Base-by-base conservation (phyloP, 208 protist genomes). In the Kentomonas sorsogonicus region DNA sequence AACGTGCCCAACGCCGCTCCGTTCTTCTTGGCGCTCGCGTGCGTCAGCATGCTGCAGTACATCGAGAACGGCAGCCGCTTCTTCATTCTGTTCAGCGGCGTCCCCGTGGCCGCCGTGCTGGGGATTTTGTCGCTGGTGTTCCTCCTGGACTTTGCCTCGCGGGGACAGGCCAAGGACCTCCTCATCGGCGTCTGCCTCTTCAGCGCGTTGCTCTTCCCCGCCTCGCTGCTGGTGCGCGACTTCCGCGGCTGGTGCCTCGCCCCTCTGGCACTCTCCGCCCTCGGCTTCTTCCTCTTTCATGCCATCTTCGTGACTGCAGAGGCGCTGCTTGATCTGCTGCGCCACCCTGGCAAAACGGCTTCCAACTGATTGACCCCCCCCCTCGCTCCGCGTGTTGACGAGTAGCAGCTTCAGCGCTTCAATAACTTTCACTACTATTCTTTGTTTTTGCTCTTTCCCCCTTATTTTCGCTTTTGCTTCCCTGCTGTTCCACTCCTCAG, bases 1-100 rank as follows among this genome's bases (percentile, higher is more conserved):
- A 92, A 85, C 64, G 66, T 93, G 20, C 77, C 86, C 0, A 84
- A 93, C 60, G 69, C 61, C 13, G 86, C 84, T 40, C 82, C 86
- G 6, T 57, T 81, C 0, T 53, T 87, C 0, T 88, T 85, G 55
- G 82, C 82, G 13, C 67, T 62, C 0, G 63, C 78, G 6, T 69
- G 77, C n/a, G 81, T 89, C 60, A 83, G 79, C 51, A 52, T 72
- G 31, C 56, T 88, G 18, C 71, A 88, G 51, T 89, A 88, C 60
- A 69, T 86, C 13, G 63, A 89, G 52, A 69, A 80, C 53, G 72
- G 79, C 39, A 74, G 72, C 38, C 77, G 73, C 33, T 57, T 79
- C 20, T 89, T 82, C 54, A 57, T 87, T 22, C 13, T 92, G 2
- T 58, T 89, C 9, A 79, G 78, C 20, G 66, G 65, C 6, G 68